A percentile compares a stretch with the other conserved stretches of the same genome.
Evolutionary conservation across 306 rosid species (phyloP).

Genomic region (Chamaecrista fasciculata): DNA sequence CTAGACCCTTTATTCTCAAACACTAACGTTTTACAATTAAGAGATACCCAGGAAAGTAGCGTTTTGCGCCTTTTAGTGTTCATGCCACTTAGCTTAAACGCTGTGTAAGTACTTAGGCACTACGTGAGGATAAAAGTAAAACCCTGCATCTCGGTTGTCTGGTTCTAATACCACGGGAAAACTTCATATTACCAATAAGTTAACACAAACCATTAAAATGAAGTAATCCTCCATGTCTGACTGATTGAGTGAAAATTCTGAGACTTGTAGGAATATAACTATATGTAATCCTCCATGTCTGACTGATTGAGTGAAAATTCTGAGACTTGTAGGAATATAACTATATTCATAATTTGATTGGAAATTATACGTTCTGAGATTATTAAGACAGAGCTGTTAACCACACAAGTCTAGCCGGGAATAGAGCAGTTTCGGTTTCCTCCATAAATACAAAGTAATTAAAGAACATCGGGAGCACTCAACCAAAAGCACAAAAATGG

Average conservation of each 20-base stretch:
- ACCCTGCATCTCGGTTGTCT: not conserved
- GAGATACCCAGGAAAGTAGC: not conserved
- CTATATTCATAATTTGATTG: no score
- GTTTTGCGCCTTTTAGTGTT: not conserved
- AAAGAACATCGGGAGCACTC: not conserved
- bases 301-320: no score
- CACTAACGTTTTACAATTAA: not conserved
- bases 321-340: no score
- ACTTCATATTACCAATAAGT: slow-evolving; percentile 8
- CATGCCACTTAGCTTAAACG: not conserved
- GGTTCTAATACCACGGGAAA: not conserved
- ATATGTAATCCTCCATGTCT: not conserved
- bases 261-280: no score
- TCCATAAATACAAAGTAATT: not conserved
- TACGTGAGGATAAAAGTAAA: not conserved
- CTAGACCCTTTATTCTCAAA: not conserved
- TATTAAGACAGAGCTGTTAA: not conserved
- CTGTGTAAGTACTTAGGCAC: not conserved
- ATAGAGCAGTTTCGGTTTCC: no score
- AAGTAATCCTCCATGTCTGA: no score
- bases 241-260: no score
- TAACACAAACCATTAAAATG: not conserved
- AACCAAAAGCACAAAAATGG: not conserved
- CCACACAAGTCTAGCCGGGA: not conserved
- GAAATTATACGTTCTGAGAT: no score